phyloP scores from a whole-genome alignment of 805 yeast species.

The Wickerhamiella galacta region DNA sequence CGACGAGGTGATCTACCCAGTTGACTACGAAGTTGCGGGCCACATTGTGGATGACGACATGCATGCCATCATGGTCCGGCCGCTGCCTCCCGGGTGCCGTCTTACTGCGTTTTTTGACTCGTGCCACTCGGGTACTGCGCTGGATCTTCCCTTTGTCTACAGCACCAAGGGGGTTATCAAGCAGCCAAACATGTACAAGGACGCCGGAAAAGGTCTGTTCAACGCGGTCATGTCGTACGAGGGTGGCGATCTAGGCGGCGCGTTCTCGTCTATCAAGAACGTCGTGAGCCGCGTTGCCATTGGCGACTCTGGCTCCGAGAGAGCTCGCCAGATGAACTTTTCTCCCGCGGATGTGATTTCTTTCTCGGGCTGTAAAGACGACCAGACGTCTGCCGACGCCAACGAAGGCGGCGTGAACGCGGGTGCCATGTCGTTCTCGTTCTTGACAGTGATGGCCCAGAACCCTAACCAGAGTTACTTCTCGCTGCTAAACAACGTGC shows the following conservation, averaged over 20 bases:
- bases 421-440: slow-evolving; percentile 78
- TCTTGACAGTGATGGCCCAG: slow-evolving; percentile 41
- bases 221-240: slow-evolving; percentile 43
- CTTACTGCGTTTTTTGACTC: slow-evolving; percentile 70
- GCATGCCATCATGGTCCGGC: slow-evolving; percentile 53
- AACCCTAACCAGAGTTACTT: slow-evolving; percentile 54
- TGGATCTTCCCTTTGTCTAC: slow-evolving; percentile 66
- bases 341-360: slow-evolving; percentile 64
- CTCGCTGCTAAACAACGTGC: slow-evolving; percentile 52
- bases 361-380: slow-evolving; percentile 70
- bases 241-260: slow-evolving; percentile 34
- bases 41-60: slow-evolving; percentile 57
- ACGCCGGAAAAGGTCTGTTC: slow-evolving; percentile 52
- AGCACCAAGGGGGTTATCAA: slow-evolving; percentile 71
- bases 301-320: slow-evolving; percentile 8
- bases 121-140: slow-evolving; percentile 72
- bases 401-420: slow-evolving; percentile 51
- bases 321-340: slow-evolving; percentile 32
- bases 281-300: slow-evolving; percentile 8
- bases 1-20: slow-evolving; percentile 59
- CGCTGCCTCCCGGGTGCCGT: slow-evolving; percentile 56
- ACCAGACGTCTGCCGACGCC: slow-evolving; percentile 74
- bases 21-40: slow-evolving; percentile 53
- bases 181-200: slow-evolving; percentile 64
- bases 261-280: slow-evolving; percentile 27